Evolutionary conservation across 331 rosid species (phyloP).

Genomic region (Quercus lobata): DNA sequence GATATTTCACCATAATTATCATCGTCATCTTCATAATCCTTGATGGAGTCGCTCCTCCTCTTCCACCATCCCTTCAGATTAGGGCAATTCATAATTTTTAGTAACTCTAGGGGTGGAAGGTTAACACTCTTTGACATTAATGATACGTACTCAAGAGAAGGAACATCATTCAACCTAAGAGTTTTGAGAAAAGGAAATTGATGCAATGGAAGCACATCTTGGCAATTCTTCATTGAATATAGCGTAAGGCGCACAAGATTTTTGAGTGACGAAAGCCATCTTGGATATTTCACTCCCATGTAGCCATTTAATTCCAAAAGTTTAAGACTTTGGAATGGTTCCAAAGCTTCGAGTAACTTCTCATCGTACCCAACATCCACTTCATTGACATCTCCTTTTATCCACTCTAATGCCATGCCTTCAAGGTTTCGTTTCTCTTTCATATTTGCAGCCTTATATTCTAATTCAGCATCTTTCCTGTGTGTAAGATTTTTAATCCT

Average conservation of each 20-base stretch:
- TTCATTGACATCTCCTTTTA: neutral
- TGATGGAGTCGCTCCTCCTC: too few relatives aligned
- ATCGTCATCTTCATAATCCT: too few relatives aligned
- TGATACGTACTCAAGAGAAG: neutral
- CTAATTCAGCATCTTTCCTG: neutral
- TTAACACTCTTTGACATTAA: too few relatives aligned
- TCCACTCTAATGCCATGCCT: neutral
- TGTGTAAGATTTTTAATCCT: neutral
- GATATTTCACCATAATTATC: too few relatives aligned
- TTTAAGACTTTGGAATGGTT: neutral
- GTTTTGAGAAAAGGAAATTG: neutral
- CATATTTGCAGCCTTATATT: neutral
- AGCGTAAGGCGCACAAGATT: neutral
- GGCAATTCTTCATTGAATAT: neutral
- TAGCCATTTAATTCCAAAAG: neutral
- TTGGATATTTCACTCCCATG: neutral
- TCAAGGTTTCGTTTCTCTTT: neutral
- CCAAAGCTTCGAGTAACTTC: neutral
- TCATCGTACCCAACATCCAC: neutral
- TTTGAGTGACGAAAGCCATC: neutral
- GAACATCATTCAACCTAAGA: neutral
- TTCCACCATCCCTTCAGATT: too few relatives aligned
- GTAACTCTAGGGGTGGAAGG: too few relatives aligned
- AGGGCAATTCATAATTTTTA: too few relatives aligned
- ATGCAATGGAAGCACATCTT: neutral